Conservation (phyloP, 2,329 filamentous ascomycete genomes). For the Clonostachys rosea region DNA sequence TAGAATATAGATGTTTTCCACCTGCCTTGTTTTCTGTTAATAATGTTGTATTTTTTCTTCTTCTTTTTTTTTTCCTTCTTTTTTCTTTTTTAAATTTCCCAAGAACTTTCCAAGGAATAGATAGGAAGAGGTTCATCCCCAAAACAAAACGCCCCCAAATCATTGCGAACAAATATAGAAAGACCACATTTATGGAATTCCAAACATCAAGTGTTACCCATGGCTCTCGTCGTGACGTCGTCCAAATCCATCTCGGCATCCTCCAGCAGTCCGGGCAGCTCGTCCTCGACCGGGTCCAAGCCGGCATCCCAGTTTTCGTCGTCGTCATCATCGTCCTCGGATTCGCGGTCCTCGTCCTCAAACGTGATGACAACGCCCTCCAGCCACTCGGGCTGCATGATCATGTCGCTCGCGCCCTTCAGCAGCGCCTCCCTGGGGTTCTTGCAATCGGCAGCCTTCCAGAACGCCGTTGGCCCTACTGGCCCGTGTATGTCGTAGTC, state of each 20-base stretch:
- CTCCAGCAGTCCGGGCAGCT: slow-evolving; percentile 14
- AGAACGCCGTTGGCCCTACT: slow-evolving; percentile 71
- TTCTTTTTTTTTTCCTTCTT: too few relatives aligned
- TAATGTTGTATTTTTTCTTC: too few relatives aligned
- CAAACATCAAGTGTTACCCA: too few relatives aligned
- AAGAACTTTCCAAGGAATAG: too few relatives aligned
- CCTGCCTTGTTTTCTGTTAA: too few relatives aligned
- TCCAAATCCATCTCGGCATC: slow-evolving; percentile 13
- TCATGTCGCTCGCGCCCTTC: slow-evolving; percentile 8
- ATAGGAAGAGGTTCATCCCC: too few relatives aligned
- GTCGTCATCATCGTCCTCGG: slow-evolving; percentile 14
- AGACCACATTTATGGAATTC: background rate
- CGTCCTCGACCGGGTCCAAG: slow-evolving; percentile 12
- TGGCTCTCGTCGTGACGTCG: slow-evolving; percentile 3
- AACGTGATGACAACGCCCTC: background rate
- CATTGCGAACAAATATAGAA: background rate
- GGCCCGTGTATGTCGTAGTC: slow-evolving; percentile 66
- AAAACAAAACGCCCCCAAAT: too few relatives aligned
- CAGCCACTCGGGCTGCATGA: background rate
- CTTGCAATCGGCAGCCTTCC: slow-evolving; percentile 49
- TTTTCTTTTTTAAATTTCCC: too few relatives aligned
- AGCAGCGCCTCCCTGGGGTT: slow-evolving; percentile 1
- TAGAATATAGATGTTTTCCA: too few relatives aligned
- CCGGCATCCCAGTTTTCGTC: slow-evolving; percentile 15
- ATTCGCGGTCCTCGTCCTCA: slow-evolving; percentile 1